Percentiles rank a stretch among this genome's conserved stretches.
phyloP scores from a whole-genome alignment of 768 basidiomycete species.

The Tulasnella calospora region DNA sequence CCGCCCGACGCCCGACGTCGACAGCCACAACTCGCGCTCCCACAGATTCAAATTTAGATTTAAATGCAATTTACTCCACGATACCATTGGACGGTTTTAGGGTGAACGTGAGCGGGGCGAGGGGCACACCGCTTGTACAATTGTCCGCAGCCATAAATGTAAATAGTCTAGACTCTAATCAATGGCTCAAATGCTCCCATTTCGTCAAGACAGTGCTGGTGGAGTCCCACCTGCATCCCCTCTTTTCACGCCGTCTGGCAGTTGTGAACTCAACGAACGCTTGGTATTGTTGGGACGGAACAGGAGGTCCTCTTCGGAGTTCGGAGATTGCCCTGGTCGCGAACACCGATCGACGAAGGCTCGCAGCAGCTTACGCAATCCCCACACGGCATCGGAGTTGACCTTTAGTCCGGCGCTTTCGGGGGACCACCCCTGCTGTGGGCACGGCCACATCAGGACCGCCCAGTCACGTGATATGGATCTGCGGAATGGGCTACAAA shows the following conservation, averaged over 20 bases:
- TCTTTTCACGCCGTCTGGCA: too few species aligned
- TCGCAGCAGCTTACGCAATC: neutral
- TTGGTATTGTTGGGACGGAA: too few species aligned
- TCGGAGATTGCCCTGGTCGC: neutral
- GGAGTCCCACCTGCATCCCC: neutral
- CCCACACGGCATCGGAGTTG: neutral
- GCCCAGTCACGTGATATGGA: neutral
- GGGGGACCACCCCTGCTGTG: neutral
- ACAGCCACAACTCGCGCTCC: slow-evolving; percentile 3
- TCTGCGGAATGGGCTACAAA: neutral
- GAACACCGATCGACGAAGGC: neutral
- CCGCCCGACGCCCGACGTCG: neutral
- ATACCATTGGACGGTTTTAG: neutral
- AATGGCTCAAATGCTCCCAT: too few species aligned
- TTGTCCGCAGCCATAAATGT: too few species aligned
- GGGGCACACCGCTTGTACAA: neutral
- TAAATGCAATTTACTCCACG: neutral
- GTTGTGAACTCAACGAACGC: too few species aligned
- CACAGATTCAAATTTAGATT: neutral
- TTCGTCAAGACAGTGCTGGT: neutral
- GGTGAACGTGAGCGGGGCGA: neutral
- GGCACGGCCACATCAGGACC: neutral
- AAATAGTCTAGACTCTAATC: too few species aligned
- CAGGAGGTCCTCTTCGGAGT: neutral
- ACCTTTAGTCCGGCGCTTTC: neutral